Base-by-base conservation (phyloP, 257 asterid species). In the Primulina eburnea region DNA sequence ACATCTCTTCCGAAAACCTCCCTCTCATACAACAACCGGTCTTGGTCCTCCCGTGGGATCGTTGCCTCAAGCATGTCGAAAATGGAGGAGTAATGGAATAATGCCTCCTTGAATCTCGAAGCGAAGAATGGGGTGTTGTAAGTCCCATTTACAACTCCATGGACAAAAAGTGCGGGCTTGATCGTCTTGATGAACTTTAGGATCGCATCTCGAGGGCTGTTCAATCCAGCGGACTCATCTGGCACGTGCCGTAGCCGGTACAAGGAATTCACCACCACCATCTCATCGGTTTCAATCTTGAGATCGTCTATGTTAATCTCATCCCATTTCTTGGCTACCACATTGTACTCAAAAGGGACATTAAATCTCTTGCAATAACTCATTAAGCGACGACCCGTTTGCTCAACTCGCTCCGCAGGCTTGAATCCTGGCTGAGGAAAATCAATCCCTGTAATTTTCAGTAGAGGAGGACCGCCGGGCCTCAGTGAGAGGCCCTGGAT, bases 251-350 rank as follows among this genome's bases (percentile, higher is more conserved):
- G 64, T 3, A 79, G 68, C n/a, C 83, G 37, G 20, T 50, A 74
- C 4, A 71, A 52, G 60, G 76, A 71, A 71, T 72, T 79, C 70
- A 69, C 83, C 59, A 52, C 80, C 43, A 79, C 70, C 69, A 75
- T 28, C 62, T 79, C 83, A 6, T 71, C 83, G 10, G 69, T 52
- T n/a, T 62, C 21, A 26, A 79, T 62, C 26, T 75, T 75, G 18
- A 79, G 77, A 61, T 79, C 83, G 58, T 75, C 83, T 1, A 75
- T 57, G 30, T 35, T 69, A 60, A 79, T 72, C 9, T 80, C 72
- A 53, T 79, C 83, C 83, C 83, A 77, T 58, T 73, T 73, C 69
- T 73, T 78, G 35, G 78, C 82, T 64, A 77, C 65, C 30, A 68
- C 75, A 64, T 64, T 63, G 70, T 71, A 79, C 76, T 75, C 76